phyloP scores from a whole-genome alignment of 1,139 yeast species.

The Kluyveromyces sp. region DNA sequence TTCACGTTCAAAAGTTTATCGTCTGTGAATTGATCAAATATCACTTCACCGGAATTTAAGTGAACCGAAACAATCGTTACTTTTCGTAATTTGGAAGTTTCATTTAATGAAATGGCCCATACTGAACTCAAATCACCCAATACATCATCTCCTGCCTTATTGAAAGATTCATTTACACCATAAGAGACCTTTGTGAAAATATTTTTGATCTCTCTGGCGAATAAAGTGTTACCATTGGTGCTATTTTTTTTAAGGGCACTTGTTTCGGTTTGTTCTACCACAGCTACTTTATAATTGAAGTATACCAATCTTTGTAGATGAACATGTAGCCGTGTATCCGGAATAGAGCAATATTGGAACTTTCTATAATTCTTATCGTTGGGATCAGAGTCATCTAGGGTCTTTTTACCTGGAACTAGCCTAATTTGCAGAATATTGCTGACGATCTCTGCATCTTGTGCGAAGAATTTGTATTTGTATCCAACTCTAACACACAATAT shows the following conservation, averaged over 20 bases:
- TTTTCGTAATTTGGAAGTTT: constrained; percentile 16
- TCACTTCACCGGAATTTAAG: constrained; percentile 69
- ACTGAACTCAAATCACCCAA: constrained; percentile 24
- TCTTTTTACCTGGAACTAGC: constrained; percentile 58
- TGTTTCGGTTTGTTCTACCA: constrained; percentile 79
- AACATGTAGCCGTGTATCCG: constrained; percentile 63
- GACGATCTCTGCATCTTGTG: constrained; percentile 70
- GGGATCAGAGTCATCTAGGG: constrained; percentile 40
- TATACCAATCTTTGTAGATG: constrained; percentile 62
- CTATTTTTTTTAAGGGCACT: constrained; percentile 56
- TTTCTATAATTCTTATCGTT: constrained; percentile 42
- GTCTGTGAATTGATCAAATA: constrained; percentile 54
- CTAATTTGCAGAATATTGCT: constrained; percentile 61
- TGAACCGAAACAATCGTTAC: constrained; percentile 54
- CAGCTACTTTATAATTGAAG: constrained; percentile 69
- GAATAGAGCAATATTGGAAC: constrained; percentile 81
- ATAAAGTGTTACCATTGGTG: constrained; percentile 34
- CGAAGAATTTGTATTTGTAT: constrained; percentile 80
- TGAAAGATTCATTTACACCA: constrained; percentile 28
- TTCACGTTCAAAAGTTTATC: constrained; percentile 50
- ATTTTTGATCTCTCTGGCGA: constrained; percentile 60
- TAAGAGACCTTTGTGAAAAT: constrained; percentile 83
- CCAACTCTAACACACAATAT: constrained; percentile 81
- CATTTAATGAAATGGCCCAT: constrained; percentile 17
- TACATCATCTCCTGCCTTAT: constrained; percentile 39